Evolutionary conservation across 2,329 filamentous ascomycete species (phyloP).

Genomic region (Endoconidiophora polonica): DNA sequence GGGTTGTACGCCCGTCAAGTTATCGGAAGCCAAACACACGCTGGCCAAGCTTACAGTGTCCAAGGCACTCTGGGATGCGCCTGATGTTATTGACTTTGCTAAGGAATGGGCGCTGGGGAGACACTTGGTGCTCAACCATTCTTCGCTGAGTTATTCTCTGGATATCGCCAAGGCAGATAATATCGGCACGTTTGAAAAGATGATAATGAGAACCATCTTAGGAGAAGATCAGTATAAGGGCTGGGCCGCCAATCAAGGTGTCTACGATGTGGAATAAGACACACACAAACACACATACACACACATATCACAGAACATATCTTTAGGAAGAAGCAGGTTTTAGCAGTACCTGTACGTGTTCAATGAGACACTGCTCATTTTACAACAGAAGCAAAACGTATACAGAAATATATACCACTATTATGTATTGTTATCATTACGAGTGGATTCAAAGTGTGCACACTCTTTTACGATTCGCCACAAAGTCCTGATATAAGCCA

Average conservation of each 20-base stretch:
- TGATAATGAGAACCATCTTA: constrained; percentile 5
- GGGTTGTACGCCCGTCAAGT: constrained; percentile 14
- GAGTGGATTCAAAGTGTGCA: too few species aligned
- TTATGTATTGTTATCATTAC: too few species aligned
- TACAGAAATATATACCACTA: too few species aligned
- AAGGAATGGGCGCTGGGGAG: constrained; percentile 5
- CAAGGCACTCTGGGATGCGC: constrained; percentile 23
- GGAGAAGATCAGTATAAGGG: constrained; percentile 5
- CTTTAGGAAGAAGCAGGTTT: too few species aligned
- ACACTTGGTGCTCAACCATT: constrained; percentile 5
- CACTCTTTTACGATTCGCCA: too few species aligned
- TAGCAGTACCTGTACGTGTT: too few species aligned
- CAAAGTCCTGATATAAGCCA: constrained; percentile 34
- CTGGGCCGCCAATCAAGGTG: constrained; percentile 1
- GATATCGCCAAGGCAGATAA: not conserved
- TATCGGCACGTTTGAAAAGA: constrained; percentile 5
- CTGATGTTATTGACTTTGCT: constrained; percentile 22
- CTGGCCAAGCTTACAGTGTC: constrained; percentile 25
- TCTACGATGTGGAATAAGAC: not conserved
- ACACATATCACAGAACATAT: too few species aligned
- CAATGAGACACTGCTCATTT: too few species aligned
- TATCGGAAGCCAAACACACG: constrained; percentile 20
- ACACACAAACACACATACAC: not conserved
- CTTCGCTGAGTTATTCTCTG: not conserved
- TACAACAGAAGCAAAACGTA: too few species aligned